Base-by-base conservation (phyloP, 495 filamentous ascomycete genomes). In the Letharia lupina region DNA sequence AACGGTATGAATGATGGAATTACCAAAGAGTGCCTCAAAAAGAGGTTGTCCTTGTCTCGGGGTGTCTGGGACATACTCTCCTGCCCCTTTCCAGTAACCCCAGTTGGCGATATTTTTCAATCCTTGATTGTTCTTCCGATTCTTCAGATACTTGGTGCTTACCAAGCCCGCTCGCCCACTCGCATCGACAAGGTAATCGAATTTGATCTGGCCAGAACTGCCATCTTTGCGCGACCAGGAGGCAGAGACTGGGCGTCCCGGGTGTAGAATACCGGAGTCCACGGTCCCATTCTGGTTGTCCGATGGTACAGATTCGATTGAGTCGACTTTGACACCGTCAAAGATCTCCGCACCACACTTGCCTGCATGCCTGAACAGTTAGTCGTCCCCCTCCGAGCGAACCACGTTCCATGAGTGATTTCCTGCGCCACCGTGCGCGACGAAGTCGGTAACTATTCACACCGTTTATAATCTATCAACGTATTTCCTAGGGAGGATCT, bases 341-440 rank as follows among this genome's bases (percentile, higher is more conserved):
- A 83, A 83, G 20, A 68, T 71, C 40, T 79, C 71, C 13, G 78
- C 83, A 13, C 81, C 81, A 57, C 73, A 71, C 48, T 76, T 68
- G 1, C 60, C 74, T 9, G 82, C 83, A 66, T 85, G 81, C 28
- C 74, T 64, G 68, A 85, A 83, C 11, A 84, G 74, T 10, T 84
- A 35, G 11, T 84, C 68, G 61, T 85, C 82, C 18, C 77, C 65
- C 64, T 84, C 81, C 47, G 83, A 80, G 4, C 83, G 81, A 42
- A 82, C 70, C 0, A 84, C 78, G 60, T 84, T 85, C 79, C 80
- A 85, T 0, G 80, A 64, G 57, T 81, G 77, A 40, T 69, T 72
- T 5, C 75, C 68, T 37, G 75, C 74, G 8, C 82, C 82, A 28
- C 72, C 71, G 12, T 74, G 71, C 8, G 77, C 79, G 15, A 79